Conservation (phyloP, 2,329 filamentous ascomycete genomes). For the Herpotrichia juniperi region DNA sequence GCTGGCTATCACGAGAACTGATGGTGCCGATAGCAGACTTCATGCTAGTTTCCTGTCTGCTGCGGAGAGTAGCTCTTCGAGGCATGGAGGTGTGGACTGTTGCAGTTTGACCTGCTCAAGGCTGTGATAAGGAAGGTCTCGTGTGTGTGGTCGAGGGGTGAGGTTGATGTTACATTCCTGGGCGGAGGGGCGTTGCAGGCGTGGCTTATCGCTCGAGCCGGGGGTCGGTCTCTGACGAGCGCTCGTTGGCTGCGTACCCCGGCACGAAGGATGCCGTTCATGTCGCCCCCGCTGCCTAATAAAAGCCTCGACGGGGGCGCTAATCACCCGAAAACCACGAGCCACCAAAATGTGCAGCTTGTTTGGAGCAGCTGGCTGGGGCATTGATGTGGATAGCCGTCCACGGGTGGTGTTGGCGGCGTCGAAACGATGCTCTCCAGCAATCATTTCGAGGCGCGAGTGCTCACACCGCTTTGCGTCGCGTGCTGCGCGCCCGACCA, state of each 20-base stretch:
- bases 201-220: slow-evolving; percentile 22
- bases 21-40: not conserved
- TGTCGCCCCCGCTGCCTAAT: not conserved
- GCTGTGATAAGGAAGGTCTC: slow-evolving; percentile 18
- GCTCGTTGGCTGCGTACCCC: slow-evolving; percentile 9
- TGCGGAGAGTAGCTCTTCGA: slow-evolving; percentile 3
- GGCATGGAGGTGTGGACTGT: not conserved
- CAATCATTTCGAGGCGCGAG: slow-evolving; percentile 11
- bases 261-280: not conserved
- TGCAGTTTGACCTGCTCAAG: slow-evolving; percentile 8
- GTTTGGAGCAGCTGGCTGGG: slow-evolving; percentile 15
- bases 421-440: slow-evolving; percentile 11
- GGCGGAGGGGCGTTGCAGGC: slow-evolving; percentile 32
- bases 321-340: slow-evolving; percentile 5
- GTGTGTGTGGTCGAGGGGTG: slow-evolving; percentile 13
- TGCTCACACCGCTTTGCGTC: slow-evolving; percentile 5
- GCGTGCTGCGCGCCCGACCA: not conserved
- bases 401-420: slow-evolving; percentile 13
- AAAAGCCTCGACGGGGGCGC: not conserved
- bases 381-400: not conserved
- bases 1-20: slow-evolving; percentile 13
- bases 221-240: not conserved
- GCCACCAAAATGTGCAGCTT: slow-evolving; percentile 17
- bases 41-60: not conserved
- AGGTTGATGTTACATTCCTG: slow-evolving; percentile 32